Base-by-base conservation (phyloP, 805 yeast species). In the Lachancea fermentati region DNA sequence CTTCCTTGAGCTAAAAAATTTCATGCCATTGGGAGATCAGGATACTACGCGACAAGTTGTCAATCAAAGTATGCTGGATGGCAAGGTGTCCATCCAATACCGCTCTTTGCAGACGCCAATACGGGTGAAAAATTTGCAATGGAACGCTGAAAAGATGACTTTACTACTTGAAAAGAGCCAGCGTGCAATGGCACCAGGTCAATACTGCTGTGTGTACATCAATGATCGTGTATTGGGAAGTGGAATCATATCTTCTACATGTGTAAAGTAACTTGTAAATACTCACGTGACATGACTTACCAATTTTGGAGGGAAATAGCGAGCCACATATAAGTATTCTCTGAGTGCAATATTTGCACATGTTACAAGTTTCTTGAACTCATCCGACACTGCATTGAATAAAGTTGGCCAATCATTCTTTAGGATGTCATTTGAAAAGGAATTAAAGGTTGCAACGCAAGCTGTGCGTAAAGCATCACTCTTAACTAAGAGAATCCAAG, bases 151-250 rank as follows among this genome's bases (percentile, higher is more conserved):
- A 4, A 28, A 32, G 3, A 16, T 71, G 2, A 41, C 44, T 1
- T 57, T 85, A 5, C 48, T 50, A 16, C 65, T 89, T 22, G 43
- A 47, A 0, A 62, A 67, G 1, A 59, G 66, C 22, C 75, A 75
- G 25, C 64, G 87, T 36, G 96, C 95, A 0, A 76, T 93, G 55
- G 89, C 96, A 0, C 85, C 89, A 0, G 98, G 97, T 0, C 98
- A 91, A 58, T 80, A 76, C 49, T 63, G 87, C 13, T 95, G 85
- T 0, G 56, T 91, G 4, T 93, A 89, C 58, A 63, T 73, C 30
- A 75, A 72, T 1, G 80, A 79, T 34, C 63, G 76, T 39, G 80
- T 91, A 0, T 52, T 89, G 8, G 97, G 96, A 0, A 68, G 77
- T 14, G 84, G 83, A 7, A 44, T 49, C 11, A 54, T 57, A 14